phyloP scores from a whole-genome alignment of 2,329 filamentous ascomycete species.

The Botrytis squamosa region DNA sequence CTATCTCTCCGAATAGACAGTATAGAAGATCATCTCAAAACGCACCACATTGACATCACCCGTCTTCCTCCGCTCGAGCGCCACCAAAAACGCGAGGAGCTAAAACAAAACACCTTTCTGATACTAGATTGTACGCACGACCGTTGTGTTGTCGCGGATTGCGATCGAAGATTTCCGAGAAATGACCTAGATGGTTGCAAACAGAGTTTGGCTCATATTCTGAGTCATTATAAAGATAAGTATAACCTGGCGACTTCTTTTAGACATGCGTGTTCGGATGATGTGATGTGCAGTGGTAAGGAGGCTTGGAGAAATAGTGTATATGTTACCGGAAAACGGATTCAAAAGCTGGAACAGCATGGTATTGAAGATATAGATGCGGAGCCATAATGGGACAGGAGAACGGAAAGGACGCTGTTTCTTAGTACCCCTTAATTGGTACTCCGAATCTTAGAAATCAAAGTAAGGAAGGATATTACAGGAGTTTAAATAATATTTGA shows the following conservation, averaged over 20 bases:
- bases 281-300: neutral
- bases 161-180: neutral
- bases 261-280: neutral
- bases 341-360: neutral
- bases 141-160: neutral
- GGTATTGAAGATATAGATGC: neutral
- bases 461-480: neutral
- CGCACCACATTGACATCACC: neutral
- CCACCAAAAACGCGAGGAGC: neutral
- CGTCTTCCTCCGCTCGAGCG: rapidly evolving
- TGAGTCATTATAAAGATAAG: neutral
- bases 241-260: neutral
- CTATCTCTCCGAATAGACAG: neutral
- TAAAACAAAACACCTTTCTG: neutral
- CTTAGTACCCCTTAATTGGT: rapidly evolving
- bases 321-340: neutral
- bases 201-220: neutral
- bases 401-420: neutral
- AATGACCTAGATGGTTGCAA: neutral
- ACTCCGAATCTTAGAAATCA: neutral
- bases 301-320: slow-evolving; percentile 1
- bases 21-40: neutral
- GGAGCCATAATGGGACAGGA: neutral
- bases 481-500: neutral
- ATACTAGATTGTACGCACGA: neutral